phyloP scores from a whole-genome alignment of 73 alveolate genomes.

The Paraurostyla sp. region DNA sequence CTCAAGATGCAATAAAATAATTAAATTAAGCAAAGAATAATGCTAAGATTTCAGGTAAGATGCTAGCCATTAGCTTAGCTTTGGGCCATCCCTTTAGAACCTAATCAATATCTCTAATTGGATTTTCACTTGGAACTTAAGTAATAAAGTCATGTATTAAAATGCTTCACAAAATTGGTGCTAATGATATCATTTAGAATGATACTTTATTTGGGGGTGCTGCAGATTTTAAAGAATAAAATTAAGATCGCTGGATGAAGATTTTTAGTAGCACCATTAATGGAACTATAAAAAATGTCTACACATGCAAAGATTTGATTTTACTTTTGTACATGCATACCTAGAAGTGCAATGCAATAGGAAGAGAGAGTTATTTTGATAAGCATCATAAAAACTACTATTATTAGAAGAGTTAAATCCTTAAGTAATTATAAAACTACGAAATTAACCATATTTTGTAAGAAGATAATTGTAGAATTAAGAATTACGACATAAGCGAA shows the following conservation, averaged over 20 bases:
- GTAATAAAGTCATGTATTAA: constrained; percentile 10
- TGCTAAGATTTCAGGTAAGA: constrained; percentile 1
- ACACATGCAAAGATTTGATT: constrained; percentile 16
- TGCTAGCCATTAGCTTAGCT: not conserved
- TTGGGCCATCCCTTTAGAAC: constrained; percentile 15
- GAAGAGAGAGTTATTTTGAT: not conserved
- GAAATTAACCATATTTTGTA: not conserved
- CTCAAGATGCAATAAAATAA: not conserved
- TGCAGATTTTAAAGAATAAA: not conserved
- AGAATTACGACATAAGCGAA: constrained; percentile 9
- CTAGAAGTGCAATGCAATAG: not conserved
- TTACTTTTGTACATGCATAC: not conserved
- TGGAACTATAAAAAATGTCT: constrained; percentile 1
- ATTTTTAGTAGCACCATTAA: not conserved
- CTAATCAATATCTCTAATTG: not conserved
- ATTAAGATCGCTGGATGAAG: not conserved
- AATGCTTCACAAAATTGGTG: constrained; percentile 10
- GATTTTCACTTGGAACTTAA: constrained; percentile 30
- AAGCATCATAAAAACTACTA: not conserved
- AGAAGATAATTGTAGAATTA: not conserved
- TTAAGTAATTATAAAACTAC: not conserved
- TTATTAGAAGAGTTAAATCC: not conserved
- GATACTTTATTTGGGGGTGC: constrained; percentile 38
- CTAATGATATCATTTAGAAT: not conserved
- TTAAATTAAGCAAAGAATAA: constrained; percentile 4